phyloP scores from a whole-genome alignment of 31 red algal genomes.

The Asparagopsis taxiformis region DNA sequence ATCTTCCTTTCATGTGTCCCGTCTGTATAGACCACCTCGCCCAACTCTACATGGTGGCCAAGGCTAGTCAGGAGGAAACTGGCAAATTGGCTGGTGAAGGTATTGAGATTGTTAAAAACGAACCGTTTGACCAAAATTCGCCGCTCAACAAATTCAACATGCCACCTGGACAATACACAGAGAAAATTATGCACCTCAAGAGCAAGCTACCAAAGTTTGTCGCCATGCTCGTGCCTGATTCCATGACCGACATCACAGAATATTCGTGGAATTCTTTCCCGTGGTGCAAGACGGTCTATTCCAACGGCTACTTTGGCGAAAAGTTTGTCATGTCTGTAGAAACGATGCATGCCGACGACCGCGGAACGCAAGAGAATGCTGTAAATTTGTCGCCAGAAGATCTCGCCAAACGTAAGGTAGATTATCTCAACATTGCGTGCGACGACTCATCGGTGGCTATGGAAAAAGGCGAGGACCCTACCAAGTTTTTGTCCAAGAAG shows the following conservation, averaged over 20 bases:
- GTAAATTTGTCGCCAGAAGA: slow-evolving; percentile 61
- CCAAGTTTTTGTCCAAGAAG: slow-evolving; percentile 77
- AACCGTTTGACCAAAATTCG: slow-evolving; percentile 58
- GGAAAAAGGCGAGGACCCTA: slow-evolving; percentile 75
- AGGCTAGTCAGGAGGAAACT: slow-evolving; percentile 89
- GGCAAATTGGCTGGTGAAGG: slow-evolving; percentile 77
- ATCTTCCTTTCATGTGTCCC: background rate
- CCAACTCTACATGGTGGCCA: slow-evolving; percentile 99
- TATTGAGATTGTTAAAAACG: slow-evolving; percentile 93
- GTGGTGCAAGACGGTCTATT: slow-evolving; percentile 77
- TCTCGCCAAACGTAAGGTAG: slow-evolving; percentile 63
- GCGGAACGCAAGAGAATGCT: slow-evolving; percentile 58
- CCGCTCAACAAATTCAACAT: slow-evolving; percentile 75
- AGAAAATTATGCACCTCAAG: slow-evolving; percentile 86
- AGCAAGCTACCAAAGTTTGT: slow-evolving; percentile 80
- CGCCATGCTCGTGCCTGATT: slow-evolving; percentile 72
- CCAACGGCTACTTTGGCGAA: slow-evolving; percentile 75
- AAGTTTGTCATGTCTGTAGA: slow-evolving; percentile 81
- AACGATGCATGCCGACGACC: slow-evolving; percentile 73
- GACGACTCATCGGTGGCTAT: slow-evolving; percentile 42
- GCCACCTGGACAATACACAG: slow-evolving; percentile 91
- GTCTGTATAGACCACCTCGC: slow-evolving; percentile 62
- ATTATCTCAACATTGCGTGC: slow-evolving; percentile 72
- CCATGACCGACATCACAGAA: slow-evolving; percentile 74
- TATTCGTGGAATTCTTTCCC: slow-evolving; percentile 91